Conservation (phyloP, 495 filamentous ascomycete species). For the Friedmanniomyces simplex region DNA sequence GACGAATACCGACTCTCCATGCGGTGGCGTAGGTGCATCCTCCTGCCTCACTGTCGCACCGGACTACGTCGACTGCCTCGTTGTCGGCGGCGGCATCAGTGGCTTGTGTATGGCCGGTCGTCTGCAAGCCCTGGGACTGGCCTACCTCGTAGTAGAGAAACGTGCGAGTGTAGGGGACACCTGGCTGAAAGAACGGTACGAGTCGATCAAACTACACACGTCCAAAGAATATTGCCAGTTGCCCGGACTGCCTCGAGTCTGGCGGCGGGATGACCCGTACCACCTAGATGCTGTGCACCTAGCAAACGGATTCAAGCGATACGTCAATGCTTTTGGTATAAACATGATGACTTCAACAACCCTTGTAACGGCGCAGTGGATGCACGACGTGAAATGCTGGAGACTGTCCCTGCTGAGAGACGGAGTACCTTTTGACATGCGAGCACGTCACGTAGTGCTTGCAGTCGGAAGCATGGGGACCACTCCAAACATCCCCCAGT, state of each 20-base stretch:
- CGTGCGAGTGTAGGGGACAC: slow-evolving; percentile 28
- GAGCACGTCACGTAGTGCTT: background rate
- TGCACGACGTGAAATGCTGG: background rate
- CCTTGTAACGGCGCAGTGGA: slow-evolving; percentile 18
- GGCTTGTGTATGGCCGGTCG: slow-evolving; percentile 28
- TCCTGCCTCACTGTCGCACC: background rate
- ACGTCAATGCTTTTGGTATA: slow-evolving; percentile 30
- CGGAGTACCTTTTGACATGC: background rate
- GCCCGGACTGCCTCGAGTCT: slow-evolving; percentile 13
- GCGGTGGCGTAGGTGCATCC: background rate
- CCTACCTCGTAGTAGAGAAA: slow-evolving; percentile 28
- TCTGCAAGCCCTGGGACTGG: slow-evolving; percentile 29
- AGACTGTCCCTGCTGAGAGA: background rate
- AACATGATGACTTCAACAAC: slow-evolving; percentile 25
- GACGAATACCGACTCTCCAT: background rate
- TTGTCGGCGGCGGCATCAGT: slow-evolving; percentile 14
- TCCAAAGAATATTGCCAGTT: slow-evolving; percentile 14
- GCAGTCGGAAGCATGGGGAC: background rate
- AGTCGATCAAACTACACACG: slow-evolving; percentile 29
- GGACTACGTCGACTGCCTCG: background rate
- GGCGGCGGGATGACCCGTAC: slow-evolving; percentile 15
- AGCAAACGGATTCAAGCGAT: slow-evolving; percentile 27
- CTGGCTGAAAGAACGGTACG: slow-evolving; percentile 29
- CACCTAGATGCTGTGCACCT: slow-evolving; percentile 4
- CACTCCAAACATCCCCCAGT: background rate